Evolutionary conservation across 345 rosid species (phyloP).

Genomic region (Salix arbutifolia): DNA sequence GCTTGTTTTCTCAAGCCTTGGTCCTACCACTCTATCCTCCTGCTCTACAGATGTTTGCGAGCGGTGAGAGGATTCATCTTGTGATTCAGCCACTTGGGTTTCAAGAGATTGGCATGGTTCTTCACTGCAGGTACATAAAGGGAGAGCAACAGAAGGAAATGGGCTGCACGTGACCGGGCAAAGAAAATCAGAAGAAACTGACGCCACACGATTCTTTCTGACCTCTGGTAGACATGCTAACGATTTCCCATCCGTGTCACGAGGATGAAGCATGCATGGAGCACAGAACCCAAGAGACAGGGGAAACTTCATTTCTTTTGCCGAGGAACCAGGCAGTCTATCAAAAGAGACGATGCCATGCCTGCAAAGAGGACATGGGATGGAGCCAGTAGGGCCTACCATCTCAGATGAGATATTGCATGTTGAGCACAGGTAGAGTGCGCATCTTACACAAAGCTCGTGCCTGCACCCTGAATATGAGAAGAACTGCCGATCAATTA

Average conservation of each 20-base stretch:
- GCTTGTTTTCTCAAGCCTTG: slow-evolving; percentile 71
- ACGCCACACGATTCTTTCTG: slow-evolving; percentile 60
- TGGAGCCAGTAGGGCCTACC: slow-evolving; percentile 70
- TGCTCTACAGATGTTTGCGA: slow-evolving; percentile 48
- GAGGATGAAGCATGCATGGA: slow-evolving; percentile 83
- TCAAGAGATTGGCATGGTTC: slow-evolving; percentile 81
- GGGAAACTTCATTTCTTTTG: slow-evolving; percentile 58
- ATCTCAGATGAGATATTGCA: slow-evolving; percentile 63
- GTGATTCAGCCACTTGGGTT: slow-evolving; percentile 49
- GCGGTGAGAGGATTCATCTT: slow-evolving; percentile 42
- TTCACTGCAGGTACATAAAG: slow-evolving; percentile 82
- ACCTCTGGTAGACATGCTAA: slow-evolving; percentile 56
- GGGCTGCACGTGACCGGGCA: slow-evolving; percentile 96
- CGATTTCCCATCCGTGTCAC: slow-evolving; percentile 50
- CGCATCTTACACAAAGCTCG: slow-evolving; percentile 89
- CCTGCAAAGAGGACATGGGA: slow-evolving; percentile 97
- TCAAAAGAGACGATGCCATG: slow-evolving; percentile 69
- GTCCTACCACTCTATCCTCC: slow-evolving; percentile 72
- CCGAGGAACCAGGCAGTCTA: slow-evolving; percentile 62
- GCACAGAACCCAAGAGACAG: slow-evolving; percentile 80
- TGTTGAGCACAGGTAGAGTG: slow-evolving; percentile 88
- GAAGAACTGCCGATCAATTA: background rate
- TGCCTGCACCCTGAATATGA: slow-evolving; percentile 76
- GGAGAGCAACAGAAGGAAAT: slow-evolving; percentile 81
- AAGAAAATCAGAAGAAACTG: slow-evolving; percentile 76